Conservation (phyloP, 257 asterid genomes). For the Euphrasia confusa region DNA sequence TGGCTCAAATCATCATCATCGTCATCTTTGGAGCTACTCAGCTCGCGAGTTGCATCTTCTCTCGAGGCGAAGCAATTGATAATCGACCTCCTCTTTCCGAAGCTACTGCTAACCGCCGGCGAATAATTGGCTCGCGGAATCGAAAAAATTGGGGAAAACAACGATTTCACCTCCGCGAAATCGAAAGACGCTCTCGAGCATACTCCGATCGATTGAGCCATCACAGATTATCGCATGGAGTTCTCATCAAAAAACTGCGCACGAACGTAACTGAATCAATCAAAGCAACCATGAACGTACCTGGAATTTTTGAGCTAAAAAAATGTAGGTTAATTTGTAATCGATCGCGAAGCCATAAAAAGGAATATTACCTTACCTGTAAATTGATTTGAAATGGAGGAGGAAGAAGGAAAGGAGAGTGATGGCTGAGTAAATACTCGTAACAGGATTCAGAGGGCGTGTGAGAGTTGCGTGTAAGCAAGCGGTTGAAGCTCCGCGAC, state of each 20-base stretch:
- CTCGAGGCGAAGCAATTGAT: constrained; percentile 42
- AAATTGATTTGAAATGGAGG: constrained; percentile 13
- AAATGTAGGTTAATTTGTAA: too few species aligned
- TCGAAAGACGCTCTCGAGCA: constrained; percentile 48
- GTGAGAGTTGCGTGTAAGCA: constrained; percentile 69
- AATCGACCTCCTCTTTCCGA: constrained; percentile 24
- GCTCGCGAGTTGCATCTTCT: constrained; percentile 31
- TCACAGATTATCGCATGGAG: constrained; percentile 15
- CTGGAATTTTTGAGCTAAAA: too few species aligned
- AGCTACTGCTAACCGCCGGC: constrained; percentile 22
- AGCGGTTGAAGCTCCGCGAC: constrained; percentile 40
- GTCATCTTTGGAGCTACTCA: constrained; percentile 26
- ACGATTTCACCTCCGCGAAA: constrained; percentile 32
- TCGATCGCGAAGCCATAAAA: too few species aligned
- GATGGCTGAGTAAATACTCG: neutral
- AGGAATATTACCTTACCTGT: constrained; percentile 13
- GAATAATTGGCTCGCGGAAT: constrained; percentile 20
- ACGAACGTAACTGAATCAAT: neutral
- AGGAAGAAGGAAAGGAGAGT: neutral
- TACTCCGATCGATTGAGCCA: constrained; percentile 54
- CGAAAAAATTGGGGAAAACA: constrained; percentile 31
- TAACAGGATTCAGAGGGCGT: constrained; percentile 32
- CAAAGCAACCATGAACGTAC: neutral
- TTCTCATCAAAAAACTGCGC: too few species aligned
- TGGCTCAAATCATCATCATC: constrained; percentile 77